Evolutionary conservation across 768 basidiomycete species (phyloP), one percentile per base, ranked within the genome.

Genomic region (Flagelloscypha sp.): DNA sequence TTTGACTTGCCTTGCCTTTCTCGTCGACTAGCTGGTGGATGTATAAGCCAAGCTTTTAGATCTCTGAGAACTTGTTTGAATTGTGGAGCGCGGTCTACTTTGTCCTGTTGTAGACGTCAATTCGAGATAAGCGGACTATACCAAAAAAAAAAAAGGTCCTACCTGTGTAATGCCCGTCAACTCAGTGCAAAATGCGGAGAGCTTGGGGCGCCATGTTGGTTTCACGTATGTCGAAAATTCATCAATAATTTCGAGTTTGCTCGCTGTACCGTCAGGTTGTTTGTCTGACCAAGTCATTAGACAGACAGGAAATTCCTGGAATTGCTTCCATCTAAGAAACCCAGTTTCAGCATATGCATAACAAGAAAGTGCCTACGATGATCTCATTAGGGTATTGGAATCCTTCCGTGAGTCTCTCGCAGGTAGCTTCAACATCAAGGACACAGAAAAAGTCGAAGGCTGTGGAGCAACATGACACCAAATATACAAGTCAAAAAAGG

Each of bases 111-210:
- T 27, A 24, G 16, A 29, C 33, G 4, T 29, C 20, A 37, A 36
- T 13, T 29, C 41, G 43, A 40, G 21, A 17, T 28, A 35, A 41
- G 23, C 22, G 17, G 17, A 38, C 12, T 13, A 15, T 28, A 3
- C n/a, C n/a, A n/a, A n/a, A n/a, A n/a, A 27, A 38, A 30, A 17
- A 12, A 30, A 29, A 40, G 33, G 21, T 53, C 77, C 43, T 41
- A 93, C 93, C 68, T 99, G 94, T 2, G 79, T 81, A 39, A 99
- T 92, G 12, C 92, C 90, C 7, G 94, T 99, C 30, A 99, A 66
- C 23, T 74, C 58, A 13, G 70, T 88, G 55, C 94, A 97, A 54
- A 95, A 99, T 3, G 69, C 59, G 6, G 86, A 81, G 6, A 99
- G 68, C 34, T 58, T 65, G 1, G 93, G 90, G 28, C 72, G 65